Conservation (phyloP, 768 basidiomycete genomes). For the Boletus fagicola region DNA sequence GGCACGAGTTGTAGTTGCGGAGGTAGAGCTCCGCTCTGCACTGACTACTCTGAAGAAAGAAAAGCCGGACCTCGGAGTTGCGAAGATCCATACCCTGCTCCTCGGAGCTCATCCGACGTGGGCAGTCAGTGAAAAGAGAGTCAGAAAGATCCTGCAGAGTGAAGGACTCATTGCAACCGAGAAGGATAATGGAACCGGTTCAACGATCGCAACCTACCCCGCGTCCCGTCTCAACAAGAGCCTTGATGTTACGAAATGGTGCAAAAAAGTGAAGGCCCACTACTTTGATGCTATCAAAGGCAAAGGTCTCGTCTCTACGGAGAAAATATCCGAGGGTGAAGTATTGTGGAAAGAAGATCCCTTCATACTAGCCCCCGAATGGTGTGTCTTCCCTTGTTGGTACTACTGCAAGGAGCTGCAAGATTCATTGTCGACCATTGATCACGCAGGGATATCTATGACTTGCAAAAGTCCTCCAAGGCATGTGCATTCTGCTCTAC, state of each 20-base stretch:
- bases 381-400: conserved; percentile 43
- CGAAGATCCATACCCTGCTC: conserved; percentile 67
- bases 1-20: conserved; percentile 31
- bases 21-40: conserved; percentile 58
- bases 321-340: conserved; percentile 67
- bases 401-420: no score
- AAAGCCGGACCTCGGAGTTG: conserved; percentile 65
- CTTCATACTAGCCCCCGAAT: conserved; percentile 77
- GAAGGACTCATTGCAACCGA: conserved; percentile 46
- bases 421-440: background rate
- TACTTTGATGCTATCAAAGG: conserved; percentile 72
- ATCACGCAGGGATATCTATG: conserved; percentile 67
- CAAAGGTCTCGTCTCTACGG: conserved; percentile 76
- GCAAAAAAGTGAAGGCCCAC: conserved; percentile 60
- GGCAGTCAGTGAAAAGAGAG: conserved; percentile 82
- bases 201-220: conserved; percentile 41
- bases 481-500: conserved; percentile 80
- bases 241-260: conserved; percentile 63
- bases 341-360: conserved; percentile 85
- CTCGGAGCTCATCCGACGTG: conserved; percentile 61
- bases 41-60: conserved; percentile 52
- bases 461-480: conserved; percentile 53
- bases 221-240: conserved; percentile 61
- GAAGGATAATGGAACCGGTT: conserved; percentile 1
- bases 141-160: conserved; percentile 65